These are phyloP conservation scores for Ustilago nuda DNA, from an alignment of 1,284 basidiomycete genomes.

Conservation along the genomic window DNA sequence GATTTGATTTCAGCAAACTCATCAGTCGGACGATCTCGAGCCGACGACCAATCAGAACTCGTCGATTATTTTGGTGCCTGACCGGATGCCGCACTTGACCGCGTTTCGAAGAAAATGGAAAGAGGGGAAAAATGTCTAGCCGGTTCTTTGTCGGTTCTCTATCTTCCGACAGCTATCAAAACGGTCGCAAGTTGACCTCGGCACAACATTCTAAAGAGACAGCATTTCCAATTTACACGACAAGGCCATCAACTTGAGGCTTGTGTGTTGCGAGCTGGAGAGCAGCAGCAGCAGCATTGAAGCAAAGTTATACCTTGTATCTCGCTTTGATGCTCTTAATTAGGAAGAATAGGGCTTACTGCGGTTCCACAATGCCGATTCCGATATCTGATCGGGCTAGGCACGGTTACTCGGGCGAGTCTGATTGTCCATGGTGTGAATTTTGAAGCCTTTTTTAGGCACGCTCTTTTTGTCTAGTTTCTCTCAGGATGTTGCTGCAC, in stretches of 20 bases:
- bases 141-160: slow-evolving; percentile 1
- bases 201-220: not conserved
- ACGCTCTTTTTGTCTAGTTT: not conserved
- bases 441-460: not conserved
- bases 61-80: slow-evolving; percentile 16
- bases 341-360: not conserved
- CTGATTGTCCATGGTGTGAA: not conserved
- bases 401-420: not conserved
- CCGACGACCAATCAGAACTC: slow-evolving; percentile 31
- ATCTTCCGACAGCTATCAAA: slow-evolving; percentile 7
- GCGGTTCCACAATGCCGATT: not conserved
- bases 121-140: slow-evolving; percentile 1
- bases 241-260: not conserved
- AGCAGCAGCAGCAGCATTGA: not conserved
- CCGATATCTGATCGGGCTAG: not conserved
- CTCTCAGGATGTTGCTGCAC: too few species aligned
- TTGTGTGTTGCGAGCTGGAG: not conserved
- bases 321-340: not conserved
- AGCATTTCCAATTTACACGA: not conserved
- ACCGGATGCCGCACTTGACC: not conserved
- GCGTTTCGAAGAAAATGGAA: not conserved
- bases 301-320: not conserved
- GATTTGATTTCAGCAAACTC: slow-evolving; percentile 10
- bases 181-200: not conserved
- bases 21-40: slow-evolving; percentile 20